Evolutionary conservation across 768 basidiomycete genomes (phyloP).

Genomic region (Lenzites betulinus): DNA sequence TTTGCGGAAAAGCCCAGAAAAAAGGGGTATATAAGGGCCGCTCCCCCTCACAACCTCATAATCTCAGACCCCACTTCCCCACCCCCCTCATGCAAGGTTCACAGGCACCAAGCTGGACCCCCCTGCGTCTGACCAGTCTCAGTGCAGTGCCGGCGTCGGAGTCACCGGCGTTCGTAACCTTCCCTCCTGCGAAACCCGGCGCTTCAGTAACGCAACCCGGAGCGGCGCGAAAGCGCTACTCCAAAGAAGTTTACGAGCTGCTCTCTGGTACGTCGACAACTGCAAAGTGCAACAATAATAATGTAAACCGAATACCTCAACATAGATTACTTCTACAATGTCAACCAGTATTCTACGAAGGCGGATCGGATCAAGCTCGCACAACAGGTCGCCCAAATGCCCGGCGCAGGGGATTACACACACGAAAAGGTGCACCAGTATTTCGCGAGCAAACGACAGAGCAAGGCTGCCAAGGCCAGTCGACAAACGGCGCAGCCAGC

Average conservation of each 20-base stretch:
- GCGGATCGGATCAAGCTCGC: not conserved
- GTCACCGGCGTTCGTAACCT: not conserved
- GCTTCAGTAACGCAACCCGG: not conserved
- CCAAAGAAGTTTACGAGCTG: constrained; percentile 6
- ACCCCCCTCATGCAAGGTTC: not conserved
- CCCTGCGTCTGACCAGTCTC: not conserved
- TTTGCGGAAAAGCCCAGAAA: not conserved
- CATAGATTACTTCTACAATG: constrained; percentile 2
- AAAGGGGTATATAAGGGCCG: not conserved
- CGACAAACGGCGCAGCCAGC: not conserved
- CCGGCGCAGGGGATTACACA: constrained; percentile 18
- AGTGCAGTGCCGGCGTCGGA: not conserved
- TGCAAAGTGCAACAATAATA: not conserved
- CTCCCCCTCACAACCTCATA: not conserved
- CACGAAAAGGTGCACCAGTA: not conserved
- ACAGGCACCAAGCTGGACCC: constrained; percentile 9
- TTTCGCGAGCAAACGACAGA: constrained; percentile 3
- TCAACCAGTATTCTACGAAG: constrained; percentile 1
- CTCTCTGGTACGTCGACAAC: constrained; percentile 6
- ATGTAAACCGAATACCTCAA: too few species aligned
- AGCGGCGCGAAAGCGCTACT: constrained; percentile 3
- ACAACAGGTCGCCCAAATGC: not conserved
- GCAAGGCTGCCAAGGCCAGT: not conserved
- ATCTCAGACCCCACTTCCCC: not conserved
- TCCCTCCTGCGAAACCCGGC: not conserved